phyloP scores from a whole-genome alignment of 1,139 yeast genomes.

The Magnusiomyces suaveolens region DNA sequence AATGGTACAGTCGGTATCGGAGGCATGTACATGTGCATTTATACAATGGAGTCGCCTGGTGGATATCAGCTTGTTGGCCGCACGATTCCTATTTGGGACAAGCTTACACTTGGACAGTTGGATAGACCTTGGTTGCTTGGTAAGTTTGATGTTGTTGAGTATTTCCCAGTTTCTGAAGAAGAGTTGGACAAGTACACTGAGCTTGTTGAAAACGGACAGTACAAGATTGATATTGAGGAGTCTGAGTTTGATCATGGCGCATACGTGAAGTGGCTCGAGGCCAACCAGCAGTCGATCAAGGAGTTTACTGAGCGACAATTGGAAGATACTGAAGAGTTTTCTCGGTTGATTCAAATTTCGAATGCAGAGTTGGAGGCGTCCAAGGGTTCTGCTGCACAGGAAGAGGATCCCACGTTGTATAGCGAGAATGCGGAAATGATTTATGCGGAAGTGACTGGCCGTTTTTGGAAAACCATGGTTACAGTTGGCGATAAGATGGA shows the following conservation, averaged over 20 bases:
- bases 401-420: slow-evolving; percentile 31
- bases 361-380: slow-evolving; percentile 61
- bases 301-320: slow-evolving; percentile 63
- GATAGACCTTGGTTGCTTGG: slow-evolving; percentile 80
- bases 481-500: slow-evolving; percentile 68
- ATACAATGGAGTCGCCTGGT: slow-evolving; percentile 97
- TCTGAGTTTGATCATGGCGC: slow-evolving; percentile 73
- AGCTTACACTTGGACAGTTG: slow-evolving; percentile 65
- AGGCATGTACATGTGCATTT: slow-evolving; percentile 97
- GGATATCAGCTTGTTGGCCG: slow-evolving; percentile 96
- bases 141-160: slow-evolving; percentile 91
- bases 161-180: slow-evolving; percentile 79
- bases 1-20: slow-evolving; percentile 97
- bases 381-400: slow-evolving; percentile 34
- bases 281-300: slow-evolving; percentile 60
- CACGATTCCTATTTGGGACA: slow-evolving; percentile 97
- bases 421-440: slow-evolving; percentile 73
- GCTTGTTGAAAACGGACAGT: slow-evolving; percentile 73
- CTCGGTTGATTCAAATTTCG: slow-evolving; percentile 69
- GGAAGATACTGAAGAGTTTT: slow-evolving; percentile 76
- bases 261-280: slow-evolving; percentile 70
- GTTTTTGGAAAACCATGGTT: slow-evolving; percentile 91
- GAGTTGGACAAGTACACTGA: slow-evolving; percentile 65
- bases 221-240: slow-evolving; percentile 63
- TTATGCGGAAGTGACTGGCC: slow-evolving; percentile 88